These are phyloP conservation scores for Penicilliopsis zonata DNA, from an alignment of 495 filamentous ascomycete species.

Conservation along the genomic window DNA sequence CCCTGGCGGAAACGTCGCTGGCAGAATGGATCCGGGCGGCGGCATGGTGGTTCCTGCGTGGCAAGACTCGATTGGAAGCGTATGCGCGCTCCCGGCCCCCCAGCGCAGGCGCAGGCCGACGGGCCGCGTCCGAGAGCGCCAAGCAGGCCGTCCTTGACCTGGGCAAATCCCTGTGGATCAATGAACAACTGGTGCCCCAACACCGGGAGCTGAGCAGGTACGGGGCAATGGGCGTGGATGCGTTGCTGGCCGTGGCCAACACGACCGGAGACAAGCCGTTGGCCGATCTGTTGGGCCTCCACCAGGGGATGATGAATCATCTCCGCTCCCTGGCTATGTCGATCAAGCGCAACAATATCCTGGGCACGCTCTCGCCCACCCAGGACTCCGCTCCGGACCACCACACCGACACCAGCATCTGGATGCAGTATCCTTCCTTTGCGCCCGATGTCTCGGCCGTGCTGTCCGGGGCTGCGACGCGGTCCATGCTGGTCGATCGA, in stretches of 20 bases:
- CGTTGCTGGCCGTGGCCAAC: slow-evolving; percentile 27
- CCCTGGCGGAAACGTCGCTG: slow-evolving; percentile 43
- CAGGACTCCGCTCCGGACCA: slow-evolving; percentile 48
- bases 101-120: slow-evolving; percentile 18
- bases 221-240: slow-evolving; percentile 31
- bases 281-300: slow-evolving; percentile 36
- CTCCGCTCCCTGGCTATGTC: slow-evolving; percentile 63
- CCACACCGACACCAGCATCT: slow-evolving; percentile 60
- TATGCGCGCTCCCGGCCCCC: slow-evolving; percentile 51
- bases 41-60: slow-evolving; percentile 82
- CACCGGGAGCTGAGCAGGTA: slow-evolving; percentile 40
- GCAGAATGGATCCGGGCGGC: slow-evolving; percentile 57
- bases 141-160: slow-evolving; percentile 68
- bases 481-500: slow-evolving; percentile 30
- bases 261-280: slow-evolving; percentile 35
- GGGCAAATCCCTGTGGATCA: slow-evolving; percentile 74
- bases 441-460: slow-evolving; percentile 53
- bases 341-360: slow-evolving; percentile 68
- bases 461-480: slow-evolving; percentile 47
- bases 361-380: slow-evolving; percentile 38
- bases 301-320: slow-evolving; percentile 45
- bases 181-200: slow-evolving; percentile 46
- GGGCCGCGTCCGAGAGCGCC: slow-evolving; percentile 10
- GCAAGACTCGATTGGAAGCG: slow-evolving; percentile 58
- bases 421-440: slow-evolving; percentile 60